A percentile compares a stretch with the other conserved stretches of the same genome.
Conservation (phyloP, 148 eudicot species). For the Linanthus parryae region DNA sequence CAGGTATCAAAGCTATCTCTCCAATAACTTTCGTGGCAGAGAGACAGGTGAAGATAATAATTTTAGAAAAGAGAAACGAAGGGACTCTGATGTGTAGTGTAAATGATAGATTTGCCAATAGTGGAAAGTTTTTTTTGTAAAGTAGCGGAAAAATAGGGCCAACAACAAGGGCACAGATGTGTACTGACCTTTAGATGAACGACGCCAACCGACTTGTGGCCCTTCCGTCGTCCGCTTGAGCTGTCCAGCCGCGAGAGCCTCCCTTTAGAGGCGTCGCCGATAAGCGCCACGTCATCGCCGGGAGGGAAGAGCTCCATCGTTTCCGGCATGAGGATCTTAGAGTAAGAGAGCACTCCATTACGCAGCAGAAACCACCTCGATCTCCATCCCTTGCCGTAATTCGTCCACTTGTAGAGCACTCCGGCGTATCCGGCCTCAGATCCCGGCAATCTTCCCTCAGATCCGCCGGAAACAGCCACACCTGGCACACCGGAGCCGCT, state of each 20-base stretch:
- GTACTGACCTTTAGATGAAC: constrained; percentile 70
- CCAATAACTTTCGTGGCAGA: no score
- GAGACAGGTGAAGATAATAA: background rate
- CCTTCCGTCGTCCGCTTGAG: constrained; percentile 20
- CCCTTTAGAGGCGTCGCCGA: constrained; percentile 40
- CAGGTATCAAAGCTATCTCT: constrained; percentile 25
- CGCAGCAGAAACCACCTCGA: constrained; percentile 76
- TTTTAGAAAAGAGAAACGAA: constrained; percentile 2
- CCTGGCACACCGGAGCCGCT: constrained; percentile 18
- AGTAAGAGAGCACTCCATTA: constrained; percentile 56
- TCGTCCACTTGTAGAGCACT: constrained; percentile 75
- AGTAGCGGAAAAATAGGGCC: background rate
- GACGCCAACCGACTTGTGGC: constrained; percentile 27
- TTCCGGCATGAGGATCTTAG: constrained; percentile 43
- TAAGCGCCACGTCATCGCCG: constrained; percentile 42
- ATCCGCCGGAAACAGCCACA: constrained; percentile 21
- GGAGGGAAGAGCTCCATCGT: constrained; percentile 16
- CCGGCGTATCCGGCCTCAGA: constrained; percentile 63
- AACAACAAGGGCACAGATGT: background rate
- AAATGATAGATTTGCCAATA: no score
- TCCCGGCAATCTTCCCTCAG: constrained; percentile 36
- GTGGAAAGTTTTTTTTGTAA: constrained; percentile 12
- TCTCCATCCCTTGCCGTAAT: constrained; percentile 86
- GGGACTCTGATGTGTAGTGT: no score
- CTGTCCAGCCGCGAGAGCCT: constrained; percentile 32